Conservation (phyloP, 2,329 filamentous ascomycete genomes). For the Claviceps capensis region DNA sequence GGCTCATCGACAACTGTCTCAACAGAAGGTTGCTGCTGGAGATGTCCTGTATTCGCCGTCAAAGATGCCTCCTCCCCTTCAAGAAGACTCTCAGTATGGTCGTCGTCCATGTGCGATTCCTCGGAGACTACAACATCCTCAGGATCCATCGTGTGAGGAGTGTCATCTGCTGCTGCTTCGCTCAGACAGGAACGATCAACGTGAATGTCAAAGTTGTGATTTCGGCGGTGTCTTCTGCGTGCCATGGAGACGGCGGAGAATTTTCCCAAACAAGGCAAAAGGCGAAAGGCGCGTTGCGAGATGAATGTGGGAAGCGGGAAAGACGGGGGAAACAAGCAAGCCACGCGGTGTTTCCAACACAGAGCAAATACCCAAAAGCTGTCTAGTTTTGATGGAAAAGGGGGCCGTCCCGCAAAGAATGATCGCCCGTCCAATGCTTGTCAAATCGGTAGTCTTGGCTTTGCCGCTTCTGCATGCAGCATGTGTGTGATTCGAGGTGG, state of each 20-base stretch:
- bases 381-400: not conserved
- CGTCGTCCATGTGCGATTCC: not conserved
- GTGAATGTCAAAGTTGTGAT: conserved; percentile 34
- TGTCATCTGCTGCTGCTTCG: conserved; percentile 10
- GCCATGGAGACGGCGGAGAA: conserved; percentile 7
- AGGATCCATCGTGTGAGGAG: conserved; percentile 1
- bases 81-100: not conserved
- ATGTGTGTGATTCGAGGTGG: conserved; percentile 16
- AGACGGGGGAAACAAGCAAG: not conserved
- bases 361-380: not conserved
- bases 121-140: conserved; percentile 1
- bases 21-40: conserved; percentile 1
- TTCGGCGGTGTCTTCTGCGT: conserved; percentile 16
- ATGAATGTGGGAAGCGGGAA: not conserved
- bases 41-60: not conserved
- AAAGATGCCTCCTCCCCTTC: not conserved
- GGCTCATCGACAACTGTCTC: conserved; percentile 2
- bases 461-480: conserved; percentile 1
- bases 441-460: not conserved
- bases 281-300: not conserved
- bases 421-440: not conserved
- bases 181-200: conserved; percentile 31
- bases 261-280: not conserved
- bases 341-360: not conserved
- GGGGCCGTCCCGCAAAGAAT: not conserved